Evolutionary conservation across 2,329 filamentous ascomycete genomes (phyloP).

Genomic region (Penicillium frequentans): DNA sequence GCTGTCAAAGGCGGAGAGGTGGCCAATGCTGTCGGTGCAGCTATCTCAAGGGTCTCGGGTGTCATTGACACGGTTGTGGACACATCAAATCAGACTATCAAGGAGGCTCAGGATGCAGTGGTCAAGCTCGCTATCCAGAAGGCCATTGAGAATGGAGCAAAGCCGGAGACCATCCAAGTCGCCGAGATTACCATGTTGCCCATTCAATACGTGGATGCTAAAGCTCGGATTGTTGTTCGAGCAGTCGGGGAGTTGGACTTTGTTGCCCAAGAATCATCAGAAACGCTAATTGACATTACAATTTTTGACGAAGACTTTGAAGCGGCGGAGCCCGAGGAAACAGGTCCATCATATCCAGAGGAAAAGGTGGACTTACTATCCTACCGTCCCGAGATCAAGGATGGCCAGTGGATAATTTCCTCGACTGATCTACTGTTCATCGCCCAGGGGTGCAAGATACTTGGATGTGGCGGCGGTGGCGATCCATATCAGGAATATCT

Average conservation of each 20-base stretch:
- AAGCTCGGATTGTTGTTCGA: constrained; percentile 28
- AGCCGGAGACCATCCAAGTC: constrained; percentile 37
- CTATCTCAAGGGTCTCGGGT: constrained; percentile 60
- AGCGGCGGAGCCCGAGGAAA: not conserved
- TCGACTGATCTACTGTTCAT: constrained; percentile 12
- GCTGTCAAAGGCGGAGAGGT: constrained; percentile 60
- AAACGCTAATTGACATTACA: not conserved
- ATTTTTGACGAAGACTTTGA: not conserved
- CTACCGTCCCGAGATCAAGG: constrained; percentile 20
- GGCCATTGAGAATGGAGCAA: constrained; percentile 14
- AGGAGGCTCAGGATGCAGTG: constrained; percentile 7
- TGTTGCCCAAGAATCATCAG: constrained; percentile 17
- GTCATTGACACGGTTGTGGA: constrained; percentile 13
- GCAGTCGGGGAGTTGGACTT: constrained; percentile 29
- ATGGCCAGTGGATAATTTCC: constrained; percentile 14
- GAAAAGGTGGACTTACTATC: constrained; percentile 12
- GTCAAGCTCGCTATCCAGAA: constrained; percentile 2
- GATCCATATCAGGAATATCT: constrained; percentile 18
- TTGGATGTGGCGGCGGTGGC: constrained; percentile 13
- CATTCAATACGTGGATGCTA: constrained; percentile 37
- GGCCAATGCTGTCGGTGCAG: constrained; percentile 66
- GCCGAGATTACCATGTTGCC: constrained; percentile 39
- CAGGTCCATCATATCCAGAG: constrained; percentile 9
- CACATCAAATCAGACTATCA: constrained; percentile 6
- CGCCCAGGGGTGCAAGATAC: constrained; percentile 13